Conservation (phyloP, 768 basidiomycete genomes). For the Pleurotus cornucopiae region DNA sequence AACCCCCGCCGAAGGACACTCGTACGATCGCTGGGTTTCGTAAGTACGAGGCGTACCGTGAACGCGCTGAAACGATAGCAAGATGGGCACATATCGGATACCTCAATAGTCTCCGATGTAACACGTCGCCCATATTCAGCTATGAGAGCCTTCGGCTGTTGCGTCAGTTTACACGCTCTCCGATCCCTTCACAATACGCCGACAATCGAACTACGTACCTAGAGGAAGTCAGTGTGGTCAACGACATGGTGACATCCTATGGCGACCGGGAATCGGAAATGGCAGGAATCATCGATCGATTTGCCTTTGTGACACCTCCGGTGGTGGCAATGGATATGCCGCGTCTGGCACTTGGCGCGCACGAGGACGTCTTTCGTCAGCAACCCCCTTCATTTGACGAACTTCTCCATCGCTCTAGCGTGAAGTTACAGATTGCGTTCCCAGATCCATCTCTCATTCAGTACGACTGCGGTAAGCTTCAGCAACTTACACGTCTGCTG, state of each 20-base stretch:
- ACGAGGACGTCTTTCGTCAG: slow-evolving; percentile 19
- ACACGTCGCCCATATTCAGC: slow-evolving; percentile 38
- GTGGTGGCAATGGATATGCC: slow-evolving; percentile 77
- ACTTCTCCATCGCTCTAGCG: slow-evolving; percentile 64
- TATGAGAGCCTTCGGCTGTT: slow-evolving; percentile 41
- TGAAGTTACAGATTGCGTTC: slow-evolving; percentile 90
- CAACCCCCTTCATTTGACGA: slow-evolving; percentile 55
- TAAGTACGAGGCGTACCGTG: slow-evolving; percentile 43
- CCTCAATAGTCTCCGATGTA: slow-evolving; percentile 72
- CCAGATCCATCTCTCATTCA: slow-evolving; percentile 86
- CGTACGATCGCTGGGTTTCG: slow-evolving; percentile 74
- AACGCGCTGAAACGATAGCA: slow-evolving; percentile 46
- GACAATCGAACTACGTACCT: slow-evolving; percentile 34
- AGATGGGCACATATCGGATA: slow-evolving; percentile 71
- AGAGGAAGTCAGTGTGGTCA: slow-evolving; percentile 36
- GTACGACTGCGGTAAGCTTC: slow-evolving; percentile 95
- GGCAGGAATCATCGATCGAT: slow-evolving; percentile 53
- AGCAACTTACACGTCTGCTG: slow-evolving; percentile 73
- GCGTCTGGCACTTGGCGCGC: slow-evolving; percentile 50
- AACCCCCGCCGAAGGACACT: slow-evolving; percentile 68
- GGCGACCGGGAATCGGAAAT: slow-evolving; percentile 52
- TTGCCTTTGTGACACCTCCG: slow-evolving; percentile 77
- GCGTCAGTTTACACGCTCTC: slow-evolving; percentile 33
- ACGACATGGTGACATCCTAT: slow-evolving; percentile 61
- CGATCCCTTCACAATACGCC: slow-evolving; percentile 48